Conservation (phyloP, 2,329 filamentous ascomycete species). For the Colletotrichum caudatum region DNA sequence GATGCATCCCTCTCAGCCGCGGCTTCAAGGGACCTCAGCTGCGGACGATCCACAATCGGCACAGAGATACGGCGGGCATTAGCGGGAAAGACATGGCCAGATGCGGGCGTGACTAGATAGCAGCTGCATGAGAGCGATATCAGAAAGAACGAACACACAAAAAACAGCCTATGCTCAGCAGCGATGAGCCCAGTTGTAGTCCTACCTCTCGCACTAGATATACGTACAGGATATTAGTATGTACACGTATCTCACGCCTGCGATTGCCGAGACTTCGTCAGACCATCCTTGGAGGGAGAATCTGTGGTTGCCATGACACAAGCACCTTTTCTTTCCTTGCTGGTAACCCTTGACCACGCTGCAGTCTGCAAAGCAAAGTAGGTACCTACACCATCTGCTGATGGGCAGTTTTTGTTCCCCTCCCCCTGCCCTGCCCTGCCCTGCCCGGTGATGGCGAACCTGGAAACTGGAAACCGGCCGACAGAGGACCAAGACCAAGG, state of each 20-base stretch:
- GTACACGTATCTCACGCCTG: neutral
- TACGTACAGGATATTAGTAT: neutral
- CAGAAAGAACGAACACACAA: neutral
- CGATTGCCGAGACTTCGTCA: neutral
- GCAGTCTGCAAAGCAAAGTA: neutral
- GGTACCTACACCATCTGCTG: neutral
- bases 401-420: neutral
- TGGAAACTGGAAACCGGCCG: conserved; percentile 23
- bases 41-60: conserved; percentile 18
- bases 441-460: neutral
- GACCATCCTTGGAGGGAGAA: neutral
- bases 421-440: neutral
- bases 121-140: neutral
- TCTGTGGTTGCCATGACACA: conserved; percentile 13
- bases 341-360: neutral
- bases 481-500: conserved; percentile 6
- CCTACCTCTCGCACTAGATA: neutral
- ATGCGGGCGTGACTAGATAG: conserved; percentile 8
- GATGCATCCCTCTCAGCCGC: conserved; percentile 14
- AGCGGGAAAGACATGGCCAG: conserved; percentile 14
- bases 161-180: neutral
- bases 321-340: neutral
- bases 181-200: neutral
- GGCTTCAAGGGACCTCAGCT: conserved; percentile 1
- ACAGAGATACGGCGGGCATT: conserved; percentile 17